Base-by-base conservation (phyloP, 2,329 filamentous ascomycete genomes). In the Dothiorella sarmentorum region DNA sequence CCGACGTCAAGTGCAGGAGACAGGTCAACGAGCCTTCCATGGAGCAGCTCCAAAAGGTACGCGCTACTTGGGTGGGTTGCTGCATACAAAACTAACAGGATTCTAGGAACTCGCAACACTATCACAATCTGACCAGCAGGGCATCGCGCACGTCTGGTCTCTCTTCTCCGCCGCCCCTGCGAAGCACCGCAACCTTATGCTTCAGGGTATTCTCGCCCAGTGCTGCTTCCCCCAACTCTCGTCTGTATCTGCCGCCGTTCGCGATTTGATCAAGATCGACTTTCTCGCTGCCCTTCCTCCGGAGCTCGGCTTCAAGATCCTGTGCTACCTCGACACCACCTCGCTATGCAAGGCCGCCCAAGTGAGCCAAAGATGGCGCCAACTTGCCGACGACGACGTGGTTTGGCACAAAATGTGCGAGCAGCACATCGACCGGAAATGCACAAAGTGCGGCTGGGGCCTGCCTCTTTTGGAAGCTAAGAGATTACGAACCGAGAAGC, bases 351-450 rank as follows among this genome's bases (percentile, higher is more conserved):
- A 96, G 72, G 93, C 94, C 1, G 91, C 94, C 0, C 92, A 97
- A 73, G 94, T 99, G 58, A 97, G 91, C 71, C 85, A 86, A 60
- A 83, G 87, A 66, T 99, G 94, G 94, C 84, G 90, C 62, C 84
- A 84, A 59, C 78, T 99, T 38, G 93, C 94, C n/a, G 94, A 97
- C 67, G 93, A 97, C 69, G 93, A 99, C 72, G 89, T 96, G 7
- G 93, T 99, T 3, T 99, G 94, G 94, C 90, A 97, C 70, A 89
- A 88, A 63, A 97, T 97, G 92, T 99, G 94, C 71, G 91, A 96
- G 73, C 93, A 97, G 70, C 92, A 96, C 72, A 95, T 97, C 66
- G 90, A 95, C 71, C 82, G 91, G 61, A 96, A 96, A 71, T 97
- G 92, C 73, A 92, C 86, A 61, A 96, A 94, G 70, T 99, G 94